A percentile compares a stretch with the other conserved stretches of the same genome.
Evolutionary conservation across 2,329 filamentous ascomycete species (phyloP).

Genomic region (Colletotrichum sp.): DNA sequence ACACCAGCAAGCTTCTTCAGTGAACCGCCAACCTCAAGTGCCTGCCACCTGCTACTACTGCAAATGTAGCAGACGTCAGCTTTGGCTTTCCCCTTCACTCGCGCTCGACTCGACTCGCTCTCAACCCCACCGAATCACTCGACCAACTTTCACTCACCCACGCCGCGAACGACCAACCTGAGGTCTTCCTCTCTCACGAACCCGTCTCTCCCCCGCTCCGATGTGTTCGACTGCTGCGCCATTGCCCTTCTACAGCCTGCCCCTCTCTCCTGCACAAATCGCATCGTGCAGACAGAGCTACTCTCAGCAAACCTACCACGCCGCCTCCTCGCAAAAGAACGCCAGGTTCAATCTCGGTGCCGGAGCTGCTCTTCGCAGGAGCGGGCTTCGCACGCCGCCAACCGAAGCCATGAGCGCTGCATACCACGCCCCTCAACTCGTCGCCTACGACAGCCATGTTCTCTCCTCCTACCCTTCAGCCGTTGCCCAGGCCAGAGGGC

Average conservation of each 20-base stretch:
- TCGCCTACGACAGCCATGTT: slow-evolving; percentile 52
- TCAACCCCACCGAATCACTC: background rate
- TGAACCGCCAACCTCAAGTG: background rate
- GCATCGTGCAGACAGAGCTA: slow-evolving; percentile 13
- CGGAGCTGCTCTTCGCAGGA: slow-evolving; percentile 29
- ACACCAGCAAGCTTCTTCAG: background rate
- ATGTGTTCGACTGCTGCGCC: slow-evolving; percentile 29
- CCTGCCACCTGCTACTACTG: background rate
- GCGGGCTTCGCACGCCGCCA: slow-evolving; percentile 56
- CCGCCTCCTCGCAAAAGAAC: background rate
- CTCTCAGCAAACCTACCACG: background rate
- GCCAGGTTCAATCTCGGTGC: slow-evolving; percentile 10
- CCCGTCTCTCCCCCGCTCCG: slow-evolving; percentile 11
- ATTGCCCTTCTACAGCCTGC: slow-evolving; percentile 19
- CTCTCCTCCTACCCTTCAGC: slow-evolving; percentile 43
- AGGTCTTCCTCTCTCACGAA: background rate
- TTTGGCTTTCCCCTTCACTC: background rate
- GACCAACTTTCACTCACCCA: background rate
- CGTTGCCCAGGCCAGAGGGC: slow-evolving; percentile 36
- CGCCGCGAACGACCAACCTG: background rate
- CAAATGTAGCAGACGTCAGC: slow-evolving; percentile 1
- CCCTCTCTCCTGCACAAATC: slow-evolving; percentile 19
- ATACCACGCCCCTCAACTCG: slow-evolving; percentile 52
- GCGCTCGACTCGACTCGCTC: background rate
- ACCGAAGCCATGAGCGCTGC: slow-evolving; percentile 58